Evolutionary conservation across 1,139 yeast species (phyloP), one percentile per base, ranked within the genome.

Genomic region (Pichia inconspicua): DNA sequence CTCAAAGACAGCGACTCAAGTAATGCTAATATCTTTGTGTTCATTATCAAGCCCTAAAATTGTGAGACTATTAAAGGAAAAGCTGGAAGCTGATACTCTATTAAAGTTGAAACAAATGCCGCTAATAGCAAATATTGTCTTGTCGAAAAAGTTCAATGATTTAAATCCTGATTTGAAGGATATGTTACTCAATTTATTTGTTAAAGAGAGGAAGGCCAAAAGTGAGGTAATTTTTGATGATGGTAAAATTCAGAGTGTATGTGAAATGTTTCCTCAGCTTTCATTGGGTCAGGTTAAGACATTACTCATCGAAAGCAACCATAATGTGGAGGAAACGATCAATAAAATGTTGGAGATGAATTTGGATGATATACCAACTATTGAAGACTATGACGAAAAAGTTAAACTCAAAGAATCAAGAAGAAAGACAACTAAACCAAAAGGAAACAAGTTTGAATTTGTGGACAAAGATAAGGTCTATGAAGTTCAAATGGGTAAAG

Each of bases 231-330:
- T 14, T 5, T 68, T 66, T 43, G 66, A 66, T 28, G 61, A 67
- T n/a, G 70, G 65, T 5, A 71, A 74, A 45, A 66, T 82, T 1
- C 58, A 65, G 5, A 65, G 71, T 15, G 59, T 84, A 40, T 53
- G 61, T n/a, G 84, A 78, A 40, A 65, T 84, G 47, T 82, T 84
- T 59, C 92, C 92, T 0, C 69, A 70, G 34, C 58, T 83, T 34
- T 66, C 74, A 0, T 60, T 61, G 10, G 65, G 67, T 2, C 74
- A 78, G 60, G 73, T 82, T 0, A 67, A 64, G 12, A 65, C 68
- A 1, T 57, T 84, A 1, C 65, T 88, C 32, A 62, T 65, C 25
- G 70, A 74, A 32, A 66, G 79, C 56, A 70, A 73, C 41, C 68
- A 72, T 27, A 70, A 78, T 48, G 79, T 82, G 1, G 94, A 85